Conservation (phyloP, 148 eudicot genomes). For the Silene uniflora region DNA sequence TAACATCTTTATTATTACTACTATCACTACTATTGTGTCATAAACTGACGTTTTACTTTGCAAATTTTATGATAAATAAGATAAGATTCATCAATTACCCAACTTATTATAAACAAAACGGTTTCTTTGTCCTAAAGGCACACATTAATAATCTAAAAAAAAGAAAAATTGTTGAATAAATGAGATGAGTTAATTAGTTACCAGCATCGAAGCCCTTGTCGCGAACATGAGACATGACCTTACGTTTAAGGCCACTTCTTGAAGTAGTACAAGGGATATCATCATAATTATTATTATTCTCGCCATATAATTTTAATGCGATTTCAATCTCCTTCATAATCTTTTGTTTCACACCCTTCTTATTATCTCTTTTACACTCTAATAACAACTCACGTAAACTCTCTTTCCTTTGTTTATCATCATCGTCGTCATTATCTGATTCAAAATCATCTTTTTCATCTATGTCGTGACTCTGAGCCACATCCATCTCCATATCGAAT, state of each 20-base stretch:
- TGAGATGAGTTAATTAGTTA: slow-evolving; percentile 19
- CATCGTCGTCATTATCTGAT: slow-evolving; percentile 14
- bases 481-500: background rate
- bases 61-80: background rate
- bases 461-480: background rate
- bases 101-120: no score
- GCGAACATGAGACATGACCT: slow-evolving; percentile 50
- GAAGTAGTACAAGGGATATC: slow-evolving; percentile 5
- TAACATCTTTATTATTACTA: no score
- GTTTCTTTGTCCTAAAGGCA: no score
- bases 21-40: no score
- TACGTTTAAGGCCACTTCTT: slow-evolving; percentile 42
- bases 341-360: slow-evolving; percentile 21
- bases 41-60: no score
- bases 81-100: no score
- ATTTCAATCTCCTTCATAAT: slow-evolving; percentile 33
- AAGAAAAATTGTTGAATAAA: no score
- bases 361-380: slow-evolving; percentile 25
- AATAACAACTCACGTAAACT: slow-evolving; percentile 32
- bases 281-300: background rate
- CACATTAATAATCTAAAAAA: no score
- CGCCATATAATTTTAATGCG: slow-evolving; percentile 19
- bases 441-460: slow-evolving; percentile 6
- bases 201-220: slow-evolving; percentile 66
- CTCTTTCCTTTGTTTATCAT: slow-evolving; percentile 31